Evolutionary conservation across 495 filamentous ascomycete genomes (phyloP).

Genomic region (Cenococcum geophilum): DNA sequence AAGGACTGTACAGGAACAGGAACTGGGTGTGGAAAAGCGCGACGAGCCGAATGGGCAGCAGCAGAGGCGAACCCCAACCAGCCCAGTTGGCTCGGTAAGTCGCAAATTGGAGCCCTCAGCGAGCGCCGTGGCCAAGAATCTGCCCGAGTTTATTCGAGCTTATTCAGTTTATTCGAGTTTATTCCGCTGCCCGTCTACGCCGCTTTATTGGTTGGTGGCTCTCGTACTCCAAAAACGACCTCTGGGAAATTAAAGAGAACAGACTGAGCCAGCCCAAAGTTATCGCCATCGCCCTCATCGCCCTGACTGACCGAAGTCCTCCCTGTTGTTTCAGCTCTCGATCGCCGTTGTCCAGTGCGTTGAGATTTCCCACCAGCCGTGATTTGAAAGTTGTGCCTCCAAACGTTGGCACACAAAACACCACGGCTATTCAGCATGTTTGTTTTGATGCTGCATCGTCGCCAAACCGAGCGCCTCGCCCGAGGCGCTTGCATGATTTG

Average conservation of each 20-base stretch:
- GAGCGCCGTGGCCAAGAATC: no score
- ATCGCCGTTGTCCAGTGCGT: not conserved
- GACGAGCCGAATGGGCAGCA: no score
- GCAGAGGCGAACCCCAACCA: no score
- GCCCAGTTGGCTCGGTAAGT: no score
- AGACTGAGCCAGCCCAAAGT: not conserved
- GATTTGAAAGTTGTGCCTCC: not conserved
- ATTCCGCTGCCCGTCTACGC: no score
- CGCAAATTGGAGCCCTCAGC: no score
- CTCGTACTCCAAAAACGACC: not conserved
- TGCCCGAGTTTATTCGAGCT: no score
- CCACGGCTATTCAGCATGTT: not conserved
- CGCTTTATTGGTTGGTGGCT: no score
- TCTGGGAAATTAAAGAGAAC: not conserved
- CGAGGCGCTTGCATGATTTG: constrained; percentile 5
- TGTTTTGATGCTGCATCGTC: not conserved
- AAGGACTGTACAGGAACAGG: not conserved
- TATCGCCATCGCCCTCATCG: not conserved
- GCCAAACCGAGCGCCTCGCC: not conserved
- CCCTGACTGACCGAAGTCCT: no score
- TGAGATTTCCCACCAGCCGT: not conserved
- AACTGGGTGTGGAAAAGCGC: no score
- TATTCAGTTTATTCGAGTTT: no score
- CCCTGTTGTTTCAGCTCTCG: not conserved
- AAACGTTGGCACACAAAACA: not conserved